Evolutionary conservation across 768 basidiomycete genomes (phyloP), one percentile per base, ranked within the genome.

Genomic region (Neoboletus brunneissimus): DNA sequence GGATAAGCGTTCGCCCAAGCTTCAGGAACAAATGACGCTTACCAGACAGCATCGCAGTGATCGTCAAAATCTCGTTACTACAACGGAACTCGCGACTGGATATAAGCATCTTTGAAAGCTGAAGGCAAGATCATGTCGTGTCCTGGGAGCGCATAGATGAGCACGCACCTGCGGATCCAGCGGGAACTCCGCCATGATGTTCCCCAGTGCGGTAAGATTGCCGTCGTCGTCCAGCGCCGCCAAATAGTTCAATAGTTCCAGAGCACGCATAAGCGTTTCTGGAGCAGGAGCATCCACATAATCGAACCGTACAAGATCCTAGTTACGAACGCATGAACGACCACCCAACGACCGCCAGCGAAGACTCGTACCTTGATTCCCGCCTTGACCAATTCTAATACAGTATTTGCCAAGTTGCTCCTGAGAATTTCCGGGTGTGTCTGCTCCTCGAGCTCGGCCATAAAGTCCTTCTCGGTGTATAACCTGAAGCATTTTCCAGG

Each of bases 401-500:
- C 94, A 0, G 91, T 89, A 64, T 94, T 98, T 54, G 92, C 91
- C 64, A 99, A 66, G 75, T 99, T 98, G 62, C 90, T 91, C 59
- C 95, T 76, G 54, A 98, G 73, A 65, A 99, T 98, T 74, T 99
- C 97, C 0, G 97, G 97, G 67, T 94, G 86, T 1, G 96, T 99
- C 74, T 98, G 96, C 68, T 98, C 95, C 73, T 98, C 93, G 44
- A 99, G 77, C 74, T 98, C 94, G 57, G 79, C 83, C 82, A 97
- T 94, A 64, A 96, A 99, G 72, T 98, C 94, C 71, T 92, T 91
- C 72, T 99, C 94, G 0, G 96, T 98, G 70, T 98, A 99, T 61
- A 99, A 69, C 61, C 96, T 79, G 78, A 98, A 99, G 71, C 96
- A 98, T 72, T 98, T 98, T 34, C 96, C 97, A 0, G 97, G 96